Base-by-base conservation (phyloP, 345 rosid species). In the Cochlearia excelsa region DNA sequence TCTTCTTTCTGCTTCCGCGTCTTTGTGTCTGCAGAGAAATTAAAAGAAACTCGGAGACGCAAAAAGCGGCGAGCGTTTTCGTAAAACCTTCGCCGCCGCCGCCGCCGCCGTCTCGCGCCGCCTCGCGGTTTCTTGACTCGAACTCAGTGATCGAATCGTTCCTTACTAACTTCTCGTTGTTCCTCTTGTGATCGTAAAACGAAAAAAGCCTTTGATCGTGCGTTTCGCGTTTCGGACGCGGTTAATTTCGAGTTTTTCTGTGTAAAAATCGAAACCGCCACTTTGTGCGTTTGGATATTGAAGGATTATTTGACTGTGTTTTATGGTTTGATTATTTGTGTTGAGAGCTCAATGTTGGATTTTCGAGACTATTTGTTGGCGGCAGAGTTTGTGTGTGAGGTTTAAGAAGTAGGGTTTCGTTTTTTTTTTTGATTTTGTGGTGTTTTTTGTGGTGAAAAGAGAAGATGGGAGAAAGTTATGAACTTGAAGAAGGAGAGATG, bases 401-500 rank as follows among this genome's bases (percentile, higher is more conserved):
- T 56, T 75, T 66, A 52, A 57, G 56, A 43, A 50, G 49, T 30
- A 57, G 45, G 62, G 61, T 3, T 66, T 65, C 26, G 58, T 31
- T 51, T 31, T 26, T 43, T 61, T 54, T n/a, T n/a, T n/a, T n/a
- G n/a, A n/a, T n/a, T n/a, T n/a, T n/a, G n/a, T n/a, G n/a, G n/a
- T n/a, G n/a, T n/a, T n/a, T n/a, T n/a, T n/a, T n/a, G n/a, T n/a
- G n/a, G n/a, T n/a, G n/a, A n/a, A n/a, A n/a, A 3, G 9, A 41
- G 39, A 69, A 38, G 57, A 82, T 82, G 88, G 82, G 73, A 49
- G 84, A 77, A 52, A 74, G 46, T 75, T 80, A 66, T 47, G 87
- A 81, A 66, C 80, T 82, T 61, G 91, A 86, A 78, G 93, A 88
- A 81, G 95, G 91, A 51, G 89, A 89, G 67, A 75, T 87, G 64